phyloP scores from a whole-genome alignment of 208 protist genomes.

The Crithidia brevicula region DNA sequence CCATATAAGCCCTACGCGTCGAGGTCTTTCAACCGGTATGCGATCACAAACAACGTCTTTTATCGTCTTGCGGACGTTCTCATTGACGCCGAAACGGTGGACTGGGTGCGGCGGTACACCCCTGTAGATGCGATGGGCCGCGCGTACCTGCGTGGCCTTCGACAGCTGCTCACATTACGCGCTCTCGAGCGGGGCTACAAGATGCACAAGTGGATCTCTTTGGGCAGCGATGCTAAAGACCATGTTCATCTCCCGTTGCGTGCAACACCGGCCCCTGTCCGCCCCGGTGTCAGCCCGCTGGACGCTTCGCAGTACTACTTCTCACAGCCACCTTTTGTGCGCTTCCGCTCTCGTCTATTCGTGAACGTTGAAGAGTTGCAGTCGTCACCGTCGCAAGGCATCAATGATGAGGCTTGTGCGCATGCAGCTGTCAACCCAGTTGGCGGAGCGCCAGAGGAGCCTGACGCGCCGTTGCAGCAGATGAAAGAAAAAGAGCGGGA shows the following conservation, averaged over 20 bases:
- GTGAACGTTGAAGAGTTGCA: slow-evolving; percentile 31
- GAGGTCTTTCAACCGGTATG: background rate
- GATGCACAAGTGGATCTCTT: slow-evolving; percentile 46
- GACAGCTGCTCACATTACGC: slow-evolving; percentile 55
- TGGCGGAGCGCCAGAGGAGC: too few relatives aligned
- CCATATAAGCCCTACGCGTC: background rate
- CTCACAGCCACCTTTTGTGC: slow-evolving; percentile 9
- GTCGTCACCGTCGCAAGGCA: background rate
- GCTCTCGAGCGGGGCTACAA: slow-evolving; percentile 62
- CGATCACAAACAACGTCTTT: slow-evolving; percentile 14
- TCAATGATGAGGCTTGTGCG: background rate
- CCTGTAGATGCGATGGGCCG: slow-evolving; percentile 44
- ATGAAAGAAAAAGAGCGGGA: background rate
- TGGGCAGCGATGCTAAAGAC: background rate
- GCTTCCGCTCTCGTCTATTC: slow-evolving; percentile 11
- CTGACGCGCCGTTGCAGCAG: background rate
- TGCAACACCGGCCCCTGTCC: background rate
- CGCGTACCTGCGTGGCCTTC: slow-evolving; percentile 38
- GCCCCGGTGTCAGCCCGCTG: background rate
- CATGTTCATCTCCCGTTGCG: background rate
- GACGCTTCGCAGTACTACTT: background rate
- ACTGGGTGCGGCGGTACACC: slow-evolving; percentile 52
- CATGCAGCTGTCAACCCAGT: too few relatives aligned
- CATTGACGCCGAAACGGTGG: slow-evolving; percentile 24
- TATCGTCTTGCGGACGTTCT: slow-evolving; percentile 59